Conservation (phyloP, 2,329 filamentous ascomycete genomes). For the Sphaerostilbella broomeana region DNA sequence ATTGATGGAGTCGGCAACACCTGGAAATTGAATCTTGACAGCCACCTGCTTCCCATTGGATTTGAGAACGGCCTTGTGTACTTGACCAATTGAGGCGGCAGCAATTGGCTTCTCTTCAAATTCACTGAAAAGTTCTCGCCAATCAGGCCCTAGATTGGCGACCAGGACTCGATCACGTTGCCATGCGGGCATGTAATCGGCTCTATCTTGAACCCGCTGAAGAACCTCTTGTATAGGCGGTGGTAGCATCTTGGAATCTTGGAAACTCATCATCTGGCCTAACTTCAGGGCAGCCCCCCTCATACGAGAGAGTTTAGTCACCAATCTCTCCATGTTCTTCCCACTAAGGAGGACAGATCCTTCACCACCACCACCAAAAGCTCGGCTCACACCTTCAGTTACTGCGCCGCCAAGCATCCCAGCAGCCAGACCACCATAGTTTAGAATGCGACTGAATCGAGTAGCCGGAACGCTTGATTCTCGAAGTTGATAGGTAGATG, state of each 20-base stretch:
- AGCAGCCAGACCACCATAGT: conserved; percentile 86
- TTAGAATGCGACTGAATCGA: conserved; percentile 81
- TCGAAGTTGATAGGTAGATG: conserved; percentile 58
- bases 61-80: conserved; percentile 77
- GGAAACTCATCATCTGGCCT: conserved; percentile 97
- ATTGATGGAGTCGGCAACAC: conserved; percentile 91
- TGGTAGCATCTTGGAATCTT: conserved; percentile 93
- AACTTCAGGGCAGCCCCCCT: conserved; percentile 93
- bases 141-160: conserved; percentile 72
- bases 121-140: conserved; percentile 73
- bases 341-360: conserved; percentile 84
- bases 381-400: conserved; percentile 74
- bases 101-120: conserved; percentile 93
- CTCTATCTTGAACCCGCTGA: conserved; percentile 89
- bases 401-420: conserved; percentile 94
- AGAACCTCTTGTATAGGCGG: conserved; percentile 80
- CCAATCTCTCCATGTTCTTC: conserved; percentile 86
- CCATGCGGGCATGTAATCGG: conserved; percentile 95
- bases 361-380: conserved; percentile 58
- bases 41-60: conserved; percentile 72
- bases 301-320: conserved; percentile 91
- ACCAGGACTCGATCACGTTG: conserved; percentile 81
- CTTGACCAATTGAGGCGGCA: conserved; percentile 93
- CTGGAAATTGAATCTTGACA: conserved; percentile 96
- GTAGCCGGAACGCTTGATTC: conserved; percentile 90